Evolutionary conservation across 2,329 filamentous ascomycete species (phyloP), one percentile per base, ranked within the genome.

Genomic region (Alternaria sp.): DNA sequence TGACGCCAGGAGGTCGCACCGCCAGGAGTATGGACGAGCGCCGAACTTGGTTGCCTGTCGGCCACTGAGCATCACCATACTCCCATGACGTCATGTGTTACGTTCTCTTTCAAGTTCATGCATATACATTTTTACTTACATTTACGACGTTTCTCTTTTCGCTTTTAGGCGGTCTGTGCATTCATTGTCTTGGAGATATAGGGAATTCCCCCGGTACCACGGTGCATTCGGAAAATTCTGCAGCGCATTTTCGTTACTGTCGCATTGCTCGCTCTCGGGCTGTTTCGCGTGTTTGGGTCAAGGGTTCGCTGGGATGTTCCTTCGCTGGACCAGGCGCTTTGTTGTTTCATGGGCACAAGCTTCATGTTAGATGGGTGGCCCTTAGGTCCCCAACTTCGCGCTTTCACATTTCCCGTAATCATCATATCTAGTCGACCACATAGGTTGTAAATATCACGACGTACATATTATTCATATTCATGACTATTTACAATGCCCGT

Each of bases 1-100:
- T 91, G 18, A 90, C 88, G 0, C 88, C 89, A 3, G 89, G 88
- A 21, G 86, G 87, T 21, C 81, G 88, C 55, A 83, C 89, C 30
- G 87, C 89, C 71, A 68, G 89, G 69, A 89, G 87, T 75, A 88
- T 91, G 87, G 89, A 91, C 75, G 86, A 88, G 64, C 82, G 83
- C 61, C 78, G 88, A 65, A 85, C 84, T 63, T 87, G 87, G 87
- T 76, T 87, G 43, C 81, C 82, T 8, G 77, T 83, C 44, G 80
- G 78, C 43, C 69, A 79, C 59, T 78, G 56, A 73, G 23, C 30
- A 51, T 44, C 25, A 20, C 46, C 20, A 49, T 47, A 20, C 30
- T 82, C 64, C 81, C 56, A 72, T 70, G 71, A 72, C 68, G 67
- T 74, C 56, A 73, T 64, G 66, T 60, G 46, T 64, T 47, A 63